Percentiles rank a stretch among this genome's conserved stretches.
phyloP scores from a whole-genome alignment of 23 red algal species.

The Pyropia yezoensis region DNA sequence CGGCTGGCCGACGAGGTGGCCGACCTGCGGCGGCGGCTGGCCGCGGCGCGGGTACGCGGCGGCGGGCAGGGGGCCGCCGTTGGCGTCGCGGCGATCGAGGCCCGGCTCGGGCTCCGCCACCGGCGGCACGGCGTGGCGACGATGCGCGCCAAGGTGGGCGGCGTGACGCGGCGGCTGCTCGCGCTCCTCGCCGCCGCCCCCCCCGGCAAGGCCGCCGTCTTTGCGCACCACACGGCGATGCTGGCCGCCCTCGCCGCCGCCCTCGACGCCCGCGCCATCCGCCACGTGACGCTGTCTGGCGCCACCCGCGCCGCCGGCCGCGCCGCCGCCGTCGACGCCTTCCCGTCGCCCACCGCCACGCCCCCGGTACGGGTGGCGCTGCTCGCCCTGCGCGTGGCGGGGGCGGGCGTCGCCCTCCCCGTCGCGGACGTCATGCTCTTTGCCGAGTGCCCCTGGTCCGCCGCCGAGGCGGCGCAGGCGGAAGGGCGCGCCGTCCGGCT shows the following conservation, averaged over 20 bases:
- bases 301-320: slow-evolving; percentile 8
- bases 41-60: neutral
- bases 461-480: slow-evolving; percentile 24
- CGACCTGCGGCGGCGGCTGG: too few species aligned
- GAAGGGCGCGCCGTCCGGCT: slow-evolving; percentile 51
- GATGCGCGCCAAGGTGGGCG: slow-evolving; percentile 10
- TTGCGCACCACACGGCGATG: slow-evolving; percentile 21
- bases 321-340: slow-evolving; percentile 9
- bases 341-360: slow-evolving; percentile 13
- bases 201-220: slow-evolving; percentile 10
- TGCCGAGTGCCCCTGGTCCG: slow-evolving; percentile 49
- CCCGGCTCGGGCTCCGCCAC: neutral
- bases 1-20: too few species aligned
- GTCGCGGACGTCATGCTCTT: slow-evolving; percentile 36
- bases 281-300: slow-evolving; percentile 15
- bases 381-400: slow-evolving; percentile 21
- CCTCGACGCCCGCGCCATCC: neutral
- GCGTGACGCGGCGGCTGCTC: slow-evolving; percentile 1
- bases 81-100: neutral
- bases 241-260: neutral
- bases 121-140: neutral
- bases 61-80: neutral
- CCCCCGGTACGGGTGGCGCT: slow-evolving; percentile 31
- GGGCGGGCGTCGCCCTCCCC: slow-evolving; percentile 34
- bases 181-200: neutral